These are phyloP conservation scores for Saccharomycopsis phalli DNA, from an alignment of 1,139 yeast genomes.

Conservation along the genomic window DNA sequence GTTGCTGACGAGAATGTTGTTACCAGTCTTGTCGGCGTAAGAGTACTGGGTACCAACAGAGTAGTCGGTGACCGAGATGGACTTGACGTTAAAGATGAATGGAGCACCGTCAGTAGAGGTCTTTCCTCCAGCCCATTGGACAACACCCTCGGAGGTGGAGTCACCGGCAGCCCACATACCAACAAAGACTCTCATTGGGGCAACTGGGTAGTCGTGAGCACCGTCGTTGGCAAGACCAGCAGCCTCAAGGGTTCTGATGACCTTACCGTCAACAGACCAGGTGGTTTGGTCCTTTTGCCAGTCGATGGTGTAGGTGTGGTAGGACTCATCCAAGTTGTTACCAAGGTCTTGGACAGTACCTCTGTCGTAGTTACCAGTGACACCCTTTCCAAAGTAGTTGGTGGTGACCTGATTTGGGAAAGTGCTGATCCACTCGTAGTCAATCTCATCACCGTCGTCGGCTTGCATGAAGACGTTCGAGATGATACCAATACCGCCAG, in stretches of 20 bases:
- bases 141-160: conserved; percentile 58
- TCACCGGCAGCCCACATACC: conserved; percentile 86
- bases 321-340: conserved; percentile 39
- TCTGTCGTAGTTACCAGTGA: conserved; percentile 60
- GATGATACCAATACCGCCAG: conserved; percentile 66
- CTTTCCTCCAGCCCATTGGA: conserved; percentile 83
- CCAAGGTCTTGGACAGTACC: conserved; percentile 32
- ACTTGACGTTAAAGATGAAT: conserved; percentile 56
- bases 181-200: conserved; percentile 63
- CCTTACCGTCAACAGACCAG: conserved; percentile 57
- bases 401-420: conserved; percentile 34
- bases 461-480: conserved; percentile 76
- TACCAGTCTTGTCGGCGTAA: conserved; percentile 57
- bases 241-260: conserved; percentile 47
- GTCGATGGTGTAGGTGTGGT: conserved; percentile 72
- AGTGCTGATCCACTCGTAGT: conserved; percentile 63
- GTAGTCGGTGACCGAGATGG: conserved; percentile 61
- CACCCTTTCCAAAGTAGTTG: conserved; percentile 75
- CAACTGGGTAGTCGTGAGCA: conserved; percentile 59
- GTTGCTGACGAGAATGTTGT: conserved; percentile 50
- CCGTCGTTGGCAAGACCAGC: conserved; percentile 38
- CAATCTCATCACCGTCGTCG: conserved; percentile 82
- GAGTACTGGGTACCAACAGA: conserved; percentile 65
- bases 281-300: conserved; percentile 58
- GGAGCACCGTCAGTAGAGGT: conserved; percentile 61